phyloP scores from a whole-genome alignment of 2,329 filamentous ascomycete genomes.

The Trichophyton verrucosum region DNA sequence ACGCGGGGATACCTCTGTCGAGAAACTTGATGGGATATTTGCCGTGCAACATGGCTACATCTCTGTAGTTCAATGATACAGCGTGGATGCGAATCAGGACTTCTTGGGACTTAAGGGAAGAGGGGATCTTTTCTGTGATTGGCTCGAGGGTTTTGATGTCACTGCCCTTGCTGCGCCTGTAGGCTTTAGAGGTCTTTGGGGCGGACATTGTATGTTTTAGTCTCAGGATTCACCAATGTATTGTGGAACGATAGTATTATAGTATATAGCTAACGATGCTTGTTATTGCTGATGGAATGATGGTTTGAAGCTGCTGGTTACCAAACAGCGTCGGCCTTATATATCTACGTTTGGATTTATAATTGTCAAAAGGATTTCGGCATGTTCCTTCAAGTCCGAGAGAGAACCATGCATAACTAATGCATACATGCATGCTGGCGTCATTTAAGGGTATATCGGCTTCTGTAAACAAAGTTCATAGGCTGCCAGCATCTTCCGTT shows the following conservation, averaged over 20 bases:
- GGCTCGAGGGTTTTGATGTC: not conserved
- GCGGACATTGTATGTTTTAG: not conserved
- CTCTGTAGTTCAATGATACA: slow-evolving; percentile 44
- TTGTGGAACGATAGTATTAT: not conserved
- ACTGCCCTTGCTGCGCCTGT: not conserved
- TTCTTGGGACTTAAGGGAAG: slow-evolving; percentile 20
- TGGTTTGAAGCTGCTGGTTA: too few relatives aligned
- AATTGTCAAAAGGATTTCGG: too few relatives aligned
- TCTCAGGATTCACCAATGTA: too few relatives aligned
- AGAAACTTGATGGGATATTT: not conserved
- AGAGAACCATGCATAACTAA: too few relatives aligned
- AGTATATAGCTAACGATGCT: not conserved
- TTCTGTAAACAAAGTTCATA: not conserved
- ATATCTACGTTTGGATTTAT: too few relatives aligned
- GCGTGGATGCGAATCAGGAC: slow-evolving; percentile 41
- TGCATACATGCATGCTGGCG: too few relatives aligned
- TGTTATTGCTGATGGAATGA: not conserved
- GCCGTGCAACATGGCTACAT: slow-evolving; percentile 48
- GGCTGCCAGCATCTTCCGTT: too few relatives aligned
- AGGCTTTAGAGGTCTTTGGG: not conserved
- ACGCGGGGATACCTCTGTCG: slow-evolving; percentile 39
- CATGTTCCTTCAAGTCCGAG: too few relatives aligned
- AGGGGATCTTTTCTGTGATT: not conserved
- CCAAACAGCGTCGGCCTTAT: too few relatives aligned
- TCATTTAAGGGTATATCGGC: too few relatives aligned